These are phyloP conservation scores for Begonia peltatifolia DNA, from an alignment of 306 rosid species.

Conservation along the genomic window DNA sequence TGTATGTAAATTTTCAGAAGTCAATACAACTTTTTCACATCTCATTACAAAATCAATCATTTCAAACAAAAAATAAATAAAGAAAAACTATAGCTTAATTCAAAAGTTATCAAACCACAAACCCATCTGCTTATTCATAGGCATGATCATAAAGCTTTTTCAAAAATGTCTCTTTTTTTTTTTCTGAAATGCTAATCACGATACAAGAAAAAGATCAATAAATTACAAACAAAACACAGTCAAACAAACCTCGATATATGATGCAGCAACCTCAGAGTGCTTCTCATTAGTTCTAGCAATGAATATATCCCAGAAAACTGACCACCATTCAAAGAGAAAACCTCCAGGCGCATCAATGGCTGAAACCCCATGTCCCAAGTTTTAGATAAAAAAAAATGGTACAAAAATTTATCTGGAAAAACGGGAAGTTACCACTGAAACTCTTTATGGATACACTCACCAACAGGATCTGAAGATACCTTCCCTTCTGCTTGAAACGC, in stretches of 20 bases:
- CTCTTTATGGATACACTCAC: slow-evolving; percentile 33
- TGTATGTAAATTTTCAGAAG: too few species aligned
- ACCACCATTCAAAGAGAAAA: slow-evolving; percentile 98
- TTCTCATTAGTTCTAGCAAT: slow-evolving; percentile 99
- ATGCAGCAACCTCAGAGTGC: slow-evolving; percentile 97
- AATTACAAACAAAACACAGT: background rate
- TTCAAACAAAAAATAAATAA: too few species aligned
- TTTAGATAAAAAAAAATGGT: slow-evolving; percentile 7
- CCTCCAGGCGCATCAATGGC: slow-evolving; percentile 99
- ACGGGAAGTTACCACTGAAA: background rate
- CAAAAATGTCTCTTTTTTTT: too few species aligned
- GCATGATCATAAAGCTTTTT: too few species aligned
- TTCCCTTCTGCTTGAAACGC: slow-evolving; percentile 97
- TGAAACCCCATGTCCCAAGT: slow-evolving; percentile 27
- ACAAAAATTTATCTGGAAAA: background rate
- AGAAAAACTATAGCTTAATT: too few species aligned
- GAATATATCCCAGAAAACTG: slow-evolving; percentile 99
- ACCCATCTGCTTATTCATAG: too few species aligned
- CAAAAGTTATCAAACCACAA: too few species aligned
- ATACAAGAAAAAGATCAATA: slow-evolving; percentile 1
- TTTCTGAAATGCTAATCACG: background rate
- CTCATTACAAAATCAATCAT: too few species aligned
- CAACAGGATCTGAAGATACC: slow-evolving; percentile 99
- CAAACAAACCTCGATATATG: slow-evolving; percentile 85
- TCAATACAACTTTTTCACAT: too few species aligned